phyloP scores from a whole-genome alignment of 306 rosid genomes.

The Lagenaria siceraria region DNA sequence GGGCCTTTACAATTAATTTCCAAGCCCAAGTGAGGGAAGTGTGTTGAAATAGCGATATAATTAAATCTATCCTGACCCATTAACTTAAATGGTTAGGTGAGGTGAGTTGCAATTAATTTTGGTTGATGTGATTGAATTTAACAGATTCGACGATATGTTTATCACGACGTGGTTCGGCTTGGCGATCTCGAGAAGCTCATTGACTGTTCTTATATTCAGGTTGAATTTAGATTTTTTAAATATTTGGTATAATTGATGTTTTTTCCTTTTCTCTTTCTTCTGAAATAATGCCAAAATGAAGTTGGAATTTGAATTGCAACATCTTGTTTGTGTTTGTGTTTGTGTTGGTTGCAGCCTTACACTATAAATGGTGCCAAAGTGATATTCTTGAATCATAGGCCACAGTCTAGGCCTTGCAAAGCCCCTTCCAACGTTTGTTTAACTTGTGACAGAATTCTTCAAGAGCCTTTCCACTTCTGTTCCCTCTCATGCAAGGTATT shows the following conservation, averaged over 20 bases:
- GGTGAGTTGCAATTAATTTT: not conserved
- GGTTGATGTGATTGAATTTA: not conserved
- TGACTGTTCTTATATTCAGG: conserved; percentile 84
- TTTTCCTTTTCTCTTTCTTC: too few relatives aligned
- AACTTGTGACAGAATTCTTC: conserved; percentile 90
- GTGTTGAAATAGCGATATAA: too few relatives aligned
- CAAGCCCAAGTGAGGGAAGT: too few relatives aligned
- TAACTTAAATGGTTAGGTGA: too few relatives aligned
- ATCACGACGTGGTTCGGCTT: conserved; percentile 85
- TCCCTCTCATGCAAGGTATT: conserved; percentile 92
- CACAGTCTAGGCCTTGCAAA: conserved; percentile 69
- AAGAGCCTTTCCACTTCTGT: conserved; percentile 81
- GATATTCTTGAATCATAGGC: conserved; percentile 85
- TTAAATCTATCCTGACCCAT: too few relatives aligned
- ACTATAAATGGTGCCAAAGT: conserved; percentile 90
- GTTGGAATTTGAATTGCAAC: not conserved
- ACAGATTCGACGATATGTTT: conserved; percentile 89
- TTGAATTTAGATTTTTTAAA: not conserved
- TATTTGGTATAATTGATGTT: not conserved
- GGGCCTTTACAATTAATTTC: too few relatives aligned
- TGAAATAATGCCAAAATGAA: not conserved
- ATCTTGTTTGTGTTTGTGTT: not conserved
- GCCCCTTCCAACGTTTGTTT: conserved; percentile 64
- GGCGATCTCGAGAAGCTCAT: conserved; percentile 84
- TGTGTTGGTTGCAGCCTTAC: conserved; percentile 48